A percentile compares a stretch with the other conserved stretches of the same genome.
Evolutionary conservation across 305 asterid genomes (phyloP).

Genomic region (Fraxinus albicans): DNA sequence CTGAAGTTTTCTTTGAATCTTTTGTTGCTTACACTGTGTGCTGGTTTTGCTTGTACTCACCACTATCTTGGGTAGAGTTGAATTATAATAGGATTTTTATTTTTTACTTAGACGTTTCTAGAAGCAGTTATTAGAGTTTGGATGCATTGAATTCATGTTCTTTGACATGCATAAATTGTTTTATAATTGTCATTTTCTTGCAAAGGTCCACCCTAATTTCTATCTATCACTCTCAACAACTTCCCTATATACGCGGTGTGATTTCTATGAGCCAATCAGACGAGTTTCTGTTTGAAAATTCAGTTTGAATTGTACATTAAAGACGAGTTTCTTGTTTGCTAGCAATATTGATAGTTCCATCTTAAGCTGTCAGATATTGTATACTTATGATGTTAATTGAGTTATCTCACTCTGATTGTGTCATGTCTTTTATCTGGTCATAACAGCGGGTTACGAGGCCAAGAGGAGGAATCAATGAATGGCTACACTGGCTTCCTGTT

Average conservation of each 20-base stretch:
- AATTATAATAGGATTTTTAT: constrained; percentile 1
- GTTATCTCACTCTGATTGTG: constrained; percentile 16
- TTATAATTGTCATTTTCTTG: background rate
- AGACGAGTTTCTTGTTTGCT: background rate
- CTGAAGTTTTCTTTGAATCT: background rate
- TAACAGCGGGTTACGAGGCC: constrained; percentile 92
- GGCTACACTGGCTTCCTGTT: constrained; percentile 95
- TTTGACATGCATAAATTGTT: background rate
- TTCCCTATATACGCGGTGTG: background rate
- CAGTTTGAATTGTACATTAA: background rate
- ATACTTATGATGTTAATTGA: constrained; percentile 3
- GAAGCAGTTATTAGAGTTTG: background rate
- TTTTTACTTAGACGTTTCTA: background rate
- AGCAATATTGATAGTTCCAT: background rate
- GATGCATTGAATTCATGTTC: background rate
- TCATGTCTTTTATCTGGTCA: constrained; percentile 5
- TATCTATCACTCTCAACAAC: background rate
- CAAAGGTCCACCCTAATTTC: background rate
- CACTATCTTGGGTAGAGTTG: background rate
- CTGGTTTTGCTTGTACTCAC: background rate
- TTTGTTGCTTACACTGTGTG: background rate
- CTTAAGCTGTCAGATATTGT: background rate
- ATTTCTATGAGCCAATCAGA: background rate
- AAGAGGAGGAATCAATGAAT: constrained; percentile 90
- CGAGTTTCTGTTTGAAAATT: background rate